Percentiles rank a stretch among this genome's conserved stretches.
These are phyloP conservation scores for Mycena indigotica DNA, from an alignment of 768 basidiomycete species.

Conservation along the genomic window DNA sequence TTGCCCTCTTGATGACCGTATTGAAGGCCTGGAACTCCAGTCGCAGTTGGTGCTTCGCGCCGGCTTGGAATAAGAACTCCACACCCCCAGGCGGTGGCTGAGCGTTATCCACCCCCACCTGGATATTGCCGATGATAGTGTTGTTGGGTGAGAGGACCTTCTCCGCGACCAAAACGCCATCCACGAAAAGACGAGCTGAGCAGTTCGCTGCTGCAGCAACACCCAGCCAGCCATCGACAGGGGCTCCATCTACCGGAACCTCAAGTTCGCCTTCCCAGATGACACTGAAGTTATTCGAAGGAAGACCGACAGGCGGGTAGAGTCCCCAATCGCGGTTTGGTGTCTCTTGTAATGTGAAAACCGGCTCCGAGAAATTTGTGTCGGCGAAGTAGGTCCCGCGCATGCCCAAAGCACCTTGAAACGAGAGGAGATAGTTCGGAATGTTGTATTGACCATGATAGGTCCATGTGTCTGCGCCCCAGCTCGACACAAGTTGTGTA, in stretches of 20 bases:
- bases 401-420: constrained; percentile 14
- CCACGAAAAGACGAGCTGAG: constrained; percentile 27
- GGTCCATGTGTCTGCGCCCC: constrained; percentile 27
- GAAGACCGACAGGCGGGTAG: constrained; percentile 28
- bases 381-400: constrained; percentile 27
- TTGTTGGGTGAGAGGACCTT: constrained; percentile 15
- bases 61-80: constrained; percentile 22
- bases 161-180: constrained; percentile 22
- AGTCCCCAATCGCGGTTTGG: constrained; percentile 31
- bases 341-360: constrained; percentile 23
- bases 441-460: constrained; percentile 30
- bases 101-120: constrained; percentile 20
- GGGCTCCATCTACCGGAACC: constrained; percentile 27
- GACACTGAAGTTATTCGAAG: constrained; percentile 31
- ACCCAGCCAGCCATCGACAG: constrained; percentile 27
- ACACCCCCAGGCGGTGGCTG: constrained; percentile 24
- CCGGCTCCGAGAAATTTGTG: constrained; percentile 25
- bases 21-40: constrained; percentile 28
- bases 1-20: constrained; percentile 24
- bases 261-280: constrained; percentile 28
- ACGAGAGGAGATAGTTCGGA: constrained; percentile 27
- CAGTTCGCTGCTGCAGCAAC: constrained; percentile 27
- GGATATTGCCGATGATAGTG: constrained; percentile 28
- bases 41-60: constrained; percentile 22
- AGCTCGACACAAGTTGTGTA: constrained; percentile 23